Evolutionary conservation across 176 grass and related monocot genomes (phyloP), one percentile per base, ranked within the genome.

Genomic region (Oryza australiensis): DNA sequence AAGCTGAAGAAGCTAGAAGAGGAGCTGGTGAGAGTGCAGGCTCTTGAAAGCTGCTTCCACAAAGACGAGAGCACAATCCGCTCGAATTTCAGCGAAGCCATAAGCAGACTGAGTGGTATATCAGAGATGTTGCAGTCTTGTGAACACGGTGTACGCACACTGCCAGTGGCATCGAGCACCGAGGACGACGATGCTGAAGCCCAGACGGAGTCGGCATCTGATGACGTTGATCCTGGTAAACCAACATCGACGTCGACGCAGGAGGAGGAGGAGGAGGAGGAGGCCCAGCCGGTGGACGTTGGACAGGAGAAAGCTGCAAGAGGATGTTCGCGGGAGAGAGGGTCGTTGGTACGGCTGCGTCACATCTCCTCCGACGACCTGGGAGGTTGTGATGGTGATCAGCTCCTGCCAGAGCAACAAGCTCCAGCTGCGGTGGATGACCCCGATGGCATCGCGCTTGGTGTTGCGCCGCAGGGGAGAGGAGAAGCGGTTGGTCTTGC

Each of bases 1-100:
- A 91, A 76, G 62, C 77, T 98, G 33, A 85, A 86, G 65, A 75
- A 91, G 35, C 77, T 82, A 33, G 90, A 98, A 86, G 93, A 93
- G 71, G 91, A 85, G 53, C 66, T 98, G 14, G 64, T 40, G n/a
- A 89, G 64, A 68, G 86, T 93, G 32, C 84, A 90, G 66, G 76
- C 72, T 68, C 76, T 98, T 45, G 96, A 95, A 60, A 85, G 79
- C 73, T 89, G 59, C 14, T 82, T 98, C 62, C 86, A 87, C 42
- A 92, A 88, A 65, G 96, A 88, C 30, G 89, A 93, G 30, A 79
- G 80, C 33, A 86, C 78, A 24, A 77, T 95, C 70, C 82, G 68
- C 20, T 79, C 89, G 26, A 87, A 92, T 15, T 93, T 98, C 70
- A 74, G 77, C 4, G 96, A 95, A 84, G 73, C 86, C 26, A 88